Evolutionary conservation across 1,284 basidiomycete genomes (phyloP), one percentile per base, ranked within the genome.

Genomic region (Uromyces viciae-fabae): DNA sequence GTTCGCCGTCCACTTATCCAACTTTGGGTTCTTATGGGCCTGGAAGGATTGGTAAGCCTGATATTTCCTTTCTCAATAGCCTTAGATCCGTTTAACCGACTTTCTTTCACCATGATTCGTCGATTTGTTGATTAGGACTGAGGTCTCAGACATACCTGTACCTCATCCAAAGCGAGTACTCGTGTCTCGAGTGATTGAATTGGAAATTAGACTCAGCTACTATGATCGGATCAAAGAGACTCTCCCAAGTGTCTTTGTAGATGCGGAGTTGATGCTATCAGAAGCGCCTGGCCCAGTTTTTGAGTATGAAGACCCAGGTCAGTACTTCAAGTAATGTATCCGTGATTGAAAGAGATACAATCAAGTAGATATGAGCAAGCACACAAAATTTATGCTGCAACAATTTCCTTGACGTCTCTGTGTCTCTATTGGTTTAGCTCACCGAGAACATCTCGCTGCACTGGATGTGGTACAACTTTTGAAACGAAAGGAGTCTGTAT

Each of bases 1-100:
- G 97, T 98, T 98, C 84, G 90, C 94, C 5, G 89, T 93, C 1
- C 97, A 99, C 84, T 92, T 99, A 90, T 95, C 93, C 84, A 99
- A 99, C 87, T 99, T 99, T 86, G 92, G 92, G 28, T 99, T 98
- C 88, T 91, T 92, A 84, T 99, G 97, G 97, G 94, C 95, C n/a
- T 99, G 97, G 97, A 95, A 94, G 84, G 97, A 99, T 89, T 99
- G 97, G 96, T 95, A 82, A 62, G 90, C 14, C 14, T 4, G 5
- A n/a, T 66, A 1, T 22, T 42, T 36, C 4, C 25, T 64, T 40
- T 64, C 33, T 46, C 15, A 28, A 33, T 42, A 60, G 8, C 17
- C 17, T n/a, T n/a, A 14, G 14, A 14, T 52, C 49, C 49, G 5
- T 2, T 43, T 40, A 31, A 22, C 14, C 25, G 5, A 74, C 17